Conservation (phyloP, 2,329 filamentous ascomycete species). For the Emmonsiellopsis sp. region DNA sequence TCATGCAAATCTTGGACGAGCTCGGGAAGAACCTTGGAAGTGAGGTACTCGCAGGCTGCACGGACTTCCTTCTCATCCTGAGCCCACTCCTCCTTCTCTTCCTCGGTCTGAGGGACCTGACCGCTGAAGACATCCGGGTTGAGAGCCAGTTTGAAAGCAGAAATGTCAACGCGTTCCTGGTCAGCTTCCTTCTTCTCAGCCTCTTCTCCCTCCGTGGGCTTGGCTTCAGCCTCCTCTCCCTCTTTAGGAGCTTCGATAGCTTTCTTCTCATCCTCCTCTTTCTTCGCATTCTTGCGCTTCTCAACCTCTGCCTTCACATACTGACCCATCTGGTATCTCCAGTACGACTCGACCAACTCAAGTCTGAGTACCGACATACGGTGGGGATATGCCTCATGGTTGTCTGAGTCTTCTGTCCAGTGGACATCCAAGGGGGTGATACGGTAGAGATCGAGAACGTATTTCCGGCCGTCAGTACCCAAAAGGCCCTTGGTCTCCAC, state of each 20-base stretch:
- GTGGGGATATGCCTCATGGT: constrained; percentile 66
- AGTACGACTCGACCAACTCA: constrained; percentile 81
- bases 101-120: constrained; percentile 78
- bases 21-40: constrained; percentile 69
- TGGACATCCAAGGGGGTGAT: constrained; percentile 83
- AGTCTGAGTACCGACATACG: constrained; percentile 89
- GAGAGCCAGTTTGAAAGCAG: constrained; percentile 75
- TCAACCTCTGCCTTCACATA: constrained; percentile 76
- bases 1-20: constrained; percentile 80
- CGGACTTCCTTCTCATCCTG: constrained; percentile 84
- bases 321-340: constrained; percentile 76
- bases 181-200: constrained; percentile 36
- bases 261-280: constrained; percentile 23
- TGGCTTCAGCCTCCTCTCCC: constrained; percentile 8
- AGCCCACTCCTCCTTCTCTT: constrained; percentile 74
- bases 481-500: constrained; percentile 98
- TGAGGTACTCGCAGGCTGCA: constrained; percentile 70
- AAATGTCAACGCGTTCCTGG: constrained; percentile 71
- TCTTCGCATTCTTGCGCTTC: constrained; percentile 43
- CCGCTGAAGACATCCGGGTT: constrained; percentile 96
- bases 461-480: constrained; percentile 92
- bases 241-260: constrained; percentile 20
- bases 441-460: constrained; percentile 93
- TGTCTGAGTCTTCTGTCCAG: constrained; percentile 74
- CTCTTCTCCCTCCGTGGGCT: constrained; percentile 31